These are phyloP conservation scores for Drechslerella stenobrocha DNA, from an alignment of 2,329 filamentous ascomycete species.

Conservation along the genomic window DNA sequence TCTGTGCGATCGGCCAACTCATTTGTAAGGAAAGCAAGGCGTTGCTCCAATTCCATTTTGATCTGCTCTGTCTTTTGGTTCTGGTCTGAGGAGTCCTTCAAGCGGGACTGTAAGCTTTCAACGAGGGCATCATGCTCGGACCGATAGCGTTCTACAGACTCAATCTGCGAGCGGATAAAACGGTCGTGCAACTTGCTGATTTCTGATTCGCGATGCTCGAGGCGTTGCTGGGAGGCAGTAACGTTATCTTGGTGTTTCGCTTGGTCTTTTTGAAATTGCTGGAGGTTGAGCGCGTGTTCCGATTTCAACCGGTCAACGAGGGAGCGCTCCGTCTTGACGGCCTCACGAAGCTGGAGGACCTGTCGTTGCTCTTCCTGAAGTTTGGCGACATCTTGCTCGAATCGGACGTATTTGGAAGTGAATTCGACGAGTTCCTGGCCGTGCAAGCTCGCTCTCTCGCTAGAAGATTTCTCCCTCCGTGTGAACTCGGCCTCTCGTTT, in stretches of 20 bases:
- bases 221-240: conserved; percentile 7
- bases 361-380: conserved; percentile 23
- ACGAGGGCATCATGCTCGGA: conserved; percentile 36
- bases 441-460: conserved; percentile 1
- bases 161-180: conserved; percentile 38
- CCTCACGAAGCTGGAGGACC: conserved; percentile 20
- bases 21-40: conserved; percentile 27
- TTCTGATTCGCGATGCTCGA: conserved; percentile 31
- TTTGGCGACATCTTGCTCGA: conserved; percentile 17
- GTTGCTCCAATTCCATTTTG: conserved; percentile 30
- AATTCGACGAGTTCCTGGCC: conserved; percentile 9
- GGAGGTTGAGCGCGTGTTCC: conserved; percentile 18
- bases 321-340: conserved; percentile 14
- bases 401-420: conserved; percentile 7
- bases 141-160: conserved; percentile 29
- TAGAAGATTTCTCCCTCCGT: conserved; percentile 10
- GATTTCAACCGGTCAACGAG: conserved; percentile 29
- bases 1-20: conserved; percentile 43
- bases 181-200: conserved; percentile 33
- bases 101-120: conserved; percentile 28
- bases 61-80: conserved; percentile 22
- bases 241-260: conserved; percentile 8
- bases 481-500: conserved; percentile 14
- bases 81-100: conserved; percentile 25
- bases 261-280: conserved; percentile 22